Evolutionary conservation across 1,139 yeast species (phyloP).

Genomic region (Geotrichum cucujoidarum): DNA sequence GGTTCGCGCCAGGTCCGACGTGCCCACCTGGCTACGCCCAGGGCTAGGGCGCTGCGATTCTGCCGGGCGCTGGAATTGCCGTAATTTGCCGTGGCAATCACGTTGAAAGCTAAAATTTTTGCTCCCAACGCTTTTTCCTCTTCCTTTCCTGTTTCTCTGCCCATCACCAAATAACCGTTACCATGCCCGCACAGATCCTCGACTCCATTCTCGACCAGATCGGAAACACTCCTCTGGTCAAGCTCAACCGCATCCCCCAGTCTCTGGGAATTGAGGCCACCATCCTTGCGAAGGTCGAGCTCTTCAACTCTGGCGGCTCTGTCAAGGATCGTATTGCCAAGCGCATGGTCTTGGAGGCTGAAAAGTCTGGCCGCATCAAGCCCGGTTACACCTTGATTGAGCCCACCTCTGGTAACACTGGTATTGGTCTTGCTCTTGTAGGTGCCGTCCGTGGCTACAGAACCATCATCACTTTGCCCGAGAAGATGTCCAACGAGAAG

Average conservation of each 20-base stretch:
- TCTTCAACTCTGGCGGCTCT: conserved; percentile 67
- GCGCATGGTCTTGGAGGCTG: conserved; percentile 79
- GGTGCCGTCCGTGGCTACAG: conserved; percentile 87
- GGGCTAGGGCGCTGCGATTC: background rate
- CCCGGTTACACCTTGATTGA: conserved; percentile 85
- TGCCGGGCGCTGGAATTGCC: background rate
- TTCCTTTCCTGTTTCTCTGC: background rate
- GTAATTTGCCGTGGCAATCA: no score
- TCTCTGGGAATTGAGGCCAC: conserved; percentile 65
- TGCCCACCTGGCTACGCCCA: no score
- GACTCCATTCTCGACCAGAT: conserved; percentile 52
- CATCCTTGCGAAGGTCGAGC: conserved; percentile 52
- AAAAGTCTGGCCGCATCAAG: conserved; percentile 68
- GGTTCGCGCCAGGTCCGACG: no score
- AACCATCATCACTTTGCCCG: conserved; percentile 84
- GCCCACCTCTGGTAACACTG: conserved; percentile 75
- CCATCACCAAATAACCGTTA: background rate
- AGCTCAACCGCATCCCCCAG: conserved; percentile 71
- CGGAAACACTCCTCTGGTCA: conserved; percentile 80
- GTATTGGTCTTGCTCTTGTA: conserved; percentile 81
- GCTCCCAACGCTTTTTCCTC: background rate
- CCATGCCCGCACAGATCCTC: conserved; percentile 18
- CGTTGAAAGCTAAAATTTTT: background rate
- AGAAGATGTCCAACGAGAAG: conserved; percentile 89
- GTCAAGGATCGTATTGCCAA: conserved; percentile 58